Evolutionary conservation across 768 basidiomycete species (phyloP).

Genomic region (Termitomyces sp.): DNA sequence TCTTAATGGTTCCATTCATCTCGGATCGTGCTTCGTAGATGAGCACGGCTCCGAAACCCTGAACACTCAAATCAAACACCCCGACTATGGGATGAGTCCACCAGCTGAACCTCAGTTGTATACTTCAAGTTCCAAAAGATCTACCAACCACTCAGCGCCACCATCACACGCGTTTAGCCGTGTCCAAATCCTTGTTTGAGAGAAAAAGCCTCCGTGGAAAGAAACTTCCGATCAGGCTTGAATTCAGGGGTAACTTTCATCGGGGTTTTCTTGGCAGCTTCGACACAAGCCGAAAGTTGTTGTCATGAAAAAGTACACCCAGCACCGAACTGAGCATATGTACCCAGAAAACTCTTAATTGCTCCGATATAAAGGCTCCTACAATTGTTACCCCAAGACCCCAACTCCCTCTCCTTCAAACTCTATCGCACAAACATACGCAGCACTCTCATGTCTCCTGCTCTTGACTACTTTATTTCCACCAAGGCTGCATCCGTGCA

Average conservation of each 20-base stretch:
- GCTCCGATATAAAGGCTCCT: neutral
- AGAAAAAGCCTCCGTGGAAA: neutral
- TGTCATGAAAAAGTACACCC: neutral
- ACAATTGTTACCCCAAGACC: neutral
- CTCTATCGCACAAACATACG: neutral
- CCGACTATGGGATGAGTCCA: neutral
- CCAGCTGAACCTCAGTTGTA: neutral
- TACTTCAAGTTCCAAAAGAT: too few species aligned
- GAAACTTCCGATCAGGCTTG: neutral
- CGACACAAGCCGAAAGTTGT: neutral
- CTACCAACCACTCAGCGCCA: neutral
- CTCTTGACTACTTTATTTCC: slow-evolving; percentile 18
- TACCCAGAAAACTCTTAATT: neutral
- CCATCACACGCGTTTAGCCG: neutral
- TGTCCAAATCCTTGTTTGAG: neutral
- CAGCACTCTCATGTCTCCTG: slow-evolving; percentile 15
- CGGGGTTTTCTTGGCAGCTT: neutral
- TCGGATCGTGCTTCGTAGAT: neutral
- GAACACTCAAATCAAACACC: neutral
- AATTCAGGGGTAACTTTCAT: neutral
- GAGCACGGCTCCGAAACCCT: neutral
- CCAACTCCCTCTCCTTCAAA: neutral
- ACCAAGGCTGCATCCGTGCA: slow-evolving; percentile 5
- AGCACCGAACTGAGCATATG: neutral
- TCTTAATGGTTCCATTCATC: neutral